phyloP scores from a whole-genome alignment of 208 protist species.

The Acanthamoeba quina region DNA sequence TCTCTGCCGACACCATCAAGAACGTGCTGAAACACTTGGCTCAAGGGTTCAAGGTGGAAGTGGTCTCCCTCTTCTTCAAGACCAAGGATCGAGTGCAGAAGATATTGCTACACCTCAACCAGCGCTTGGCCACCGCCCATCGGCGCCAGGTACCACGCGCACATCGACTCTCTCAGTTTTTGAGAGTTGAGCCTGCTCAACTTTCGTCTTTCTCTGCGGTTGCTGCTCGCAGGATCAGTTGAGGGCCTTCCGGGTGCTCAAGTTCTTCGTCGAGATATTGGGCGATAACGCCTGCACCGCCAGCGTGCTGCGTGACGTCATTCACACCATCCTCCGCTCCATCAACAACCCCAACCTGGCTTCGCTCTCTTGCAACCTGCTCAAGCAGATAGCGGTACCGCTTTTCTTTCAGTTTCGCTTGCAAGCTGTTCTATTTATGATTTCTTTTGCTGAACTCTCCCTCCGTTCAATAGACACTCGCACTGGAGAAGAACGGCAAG shows the following conservation, averaged over 20 bases:
- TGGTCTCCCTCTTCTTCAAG: constrained; percentile 62
- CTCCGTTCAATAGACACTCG: constrained; percentile 11
- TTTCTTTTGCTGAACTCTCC: not conserved
- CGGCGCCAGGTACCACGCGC: not conserved
- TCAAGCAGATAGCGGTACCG: constrained; percentile 27
- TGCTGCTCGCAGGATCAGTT: constrained; percentile 33
- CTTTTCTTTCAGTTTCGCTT: too few species aligned
- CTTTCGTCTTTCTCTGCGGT: not conserved
- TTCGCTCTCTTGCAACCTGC: constrained; percentile 11
- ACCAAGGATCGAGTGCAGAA: constrained; percentile 68
- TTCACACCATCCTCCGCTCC: constrained; percentile 56
- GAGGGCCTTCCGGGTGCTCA: constrained; percentile 12
- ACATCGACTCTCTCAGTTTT: not conserved
- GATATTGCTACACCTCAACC: constrained; percentile 71
- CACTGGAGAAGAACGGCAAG: constrained; percentile 33
- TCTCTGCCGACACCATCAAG: constrained; percentile 32
- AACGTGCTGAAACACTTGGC: constrained; percentile 46
- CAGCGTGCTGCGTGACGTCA: constrained; percentile 53
- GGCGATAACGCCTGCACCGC: constrained; percentile 38
- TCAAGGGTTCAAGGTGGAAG: constrained; percentile 56
- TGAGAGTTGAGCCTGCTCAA: not conserved
- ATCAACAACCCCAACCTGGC: constrained; percentile 38
- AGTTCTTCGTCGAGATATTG: constrained; percentile 11
- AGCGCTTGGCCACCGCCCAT: constrained; percentile 28
- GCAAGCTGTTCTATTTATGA: not conserved